Percentiles rank a stretch among this genome's conserved stretches.
phyloP scores from a whole-genome alignment of 495 filamentous ascomycete species.

The Achaetomiella virescens region DNA sequence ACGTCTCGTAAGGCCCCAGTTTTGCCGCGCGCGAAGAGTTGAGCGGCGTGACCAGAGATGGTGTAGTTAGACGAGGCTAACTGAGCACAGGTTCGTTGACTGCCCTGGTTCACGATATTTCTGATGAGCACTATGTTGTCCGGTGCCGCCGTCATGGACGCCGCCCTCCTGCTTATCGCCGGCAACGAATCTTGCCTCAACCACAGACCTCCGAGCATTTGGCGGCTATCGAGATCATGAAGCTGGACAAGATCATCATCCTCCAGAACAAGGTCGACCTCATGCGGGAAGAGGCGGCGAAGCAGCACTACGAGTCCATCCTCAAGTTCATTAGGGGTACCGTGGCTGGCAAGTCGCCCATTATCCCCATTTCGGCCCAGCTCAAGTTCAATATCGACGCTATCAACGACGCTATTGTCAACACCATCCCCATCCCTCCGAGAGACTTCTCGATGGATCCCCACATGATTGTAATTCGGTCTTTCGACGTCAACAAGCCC shows the following conservation, averaged over 20 bases:
- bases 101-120: constrained; percentile 99
- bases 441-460: constrained; percentile 85
- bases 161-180: constrained; percentile 89
- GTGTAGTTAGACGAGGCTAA: not conserved
- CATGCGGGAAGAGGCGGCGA: constrained; percentile 87
- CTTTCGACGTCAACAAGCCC: constrained; percentile 99
- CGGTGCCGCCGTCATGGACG: constrained; percentile 98
- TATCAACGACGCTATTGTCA: constrained; percentile 87
- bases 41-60: not conserved
- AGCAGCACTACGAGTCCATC: constrained; percentile 91
- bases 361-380: constrained; percentile 97
- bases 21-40: not conserved
- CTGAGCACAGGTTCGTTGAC: constrained; percentile 71
- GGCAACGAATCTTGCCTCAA: constrained; percentile 97
- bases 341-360: constrained; percentile 88
- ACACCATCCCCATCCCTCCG: constrained; percentile 83
- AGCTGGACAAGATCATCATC: constrained; percentile 96
- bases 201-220: constrained; percentile 99
- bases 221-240: constrained; percentile 99
- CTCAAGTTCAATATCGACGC: constrained; percentile 99
- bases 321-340: constrained; percentile 97
- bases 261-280: constrained; percentile 99
- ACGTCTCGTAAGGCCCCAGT: constrained; percentile 66
- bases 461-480: constrained; percentile 98
- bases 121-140: constrained; percentile 99